Evolutionary conservation across 768 basidiomycete species (phyloP), one percentile per base, ranked within the genome.

Genomic region (Phlegmacium glaucopus): DNA sequence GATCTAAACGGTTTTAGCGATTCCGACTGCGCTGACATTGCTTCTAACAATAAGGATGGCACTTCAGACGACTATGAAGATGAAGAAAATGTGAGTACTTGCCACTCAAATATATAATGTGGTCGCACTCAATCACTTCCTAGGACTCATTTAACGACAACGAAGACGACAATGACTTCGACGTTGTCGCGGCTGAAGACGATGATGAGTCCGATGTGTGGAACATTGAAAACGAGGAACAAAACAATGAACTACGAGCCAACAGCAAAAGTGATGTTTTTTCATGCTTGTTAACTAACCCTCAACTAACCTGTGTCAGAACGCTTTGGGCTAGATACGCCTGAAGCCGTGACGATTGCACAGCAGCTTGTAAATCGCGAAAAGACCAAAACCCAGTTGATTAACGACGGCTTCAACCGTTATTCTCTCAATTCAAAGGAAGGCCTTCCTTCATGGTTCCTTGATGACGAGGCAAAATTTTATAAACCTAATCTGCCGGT

Each of bases 401-500:
- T 98, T 60, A 92, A 98, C 57, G 87, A 96, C 39, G 96, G 96
- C 10, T 99, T 98, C 75, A 93, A 87, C 67, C 88, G 92, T 9
- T 88, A 94, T 66, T 90, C 94, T 2, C 77, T 94, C 45, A 89
- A 93, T 56, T 79, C 88, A 47, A 95, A 93, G 67, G 96, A 98
- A 42, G 91, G 76, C 12, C 80, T 98, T 9, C 96, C 96, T 5
- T 68, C 83, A 0, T 99, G 96, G 96, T 98, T 99, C 77, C 74
- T 98, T 28, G 96, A 99, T 55, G 96, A 99, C 55, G 96, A 99
- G 68, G 69, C 83, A 11, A 93, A 93, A 58, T 77, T 87, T 63
- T 96, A 95, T 78, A 94, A 92, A 63, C 70, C 90, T 43, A 98
- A 98, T 64, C 75, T 98, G 39, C 96, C 96, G n/a, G 77, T 97